These are phyloP conservation scores for Leccinum angustisporum DNA, from an alignment of 1,284 basidiomycete genomes.

Conservation along the genomic window DNA sequence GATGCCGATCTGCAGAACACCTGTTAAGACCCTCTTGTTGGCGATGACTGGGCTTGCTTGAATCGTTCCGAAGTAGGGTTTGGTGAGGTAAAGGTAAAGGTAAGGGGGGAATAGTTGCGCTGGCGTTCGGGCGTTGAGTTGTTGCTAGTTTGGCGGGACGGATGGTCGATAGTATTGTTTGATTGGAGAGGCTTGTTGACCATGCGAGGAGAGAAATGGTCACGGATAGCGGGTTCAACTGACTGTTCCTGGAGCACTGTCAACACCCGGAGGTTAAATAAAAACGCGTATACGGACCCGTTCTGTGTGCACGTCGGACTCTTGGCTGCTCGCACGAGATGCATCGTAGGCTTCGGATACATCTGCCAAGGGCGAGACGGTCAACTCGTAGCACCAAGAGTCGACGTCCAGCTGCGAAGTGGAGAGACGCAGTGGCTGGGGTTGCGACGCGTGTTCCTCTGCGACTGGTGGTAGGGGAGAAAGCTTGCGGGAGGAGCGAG, in stretches of 20 bases:
- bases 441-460: constrained; percentile 42
- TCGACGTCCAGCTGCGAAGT: constrained; percentile 42
- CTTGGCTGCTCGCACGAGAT: constrained; percentile 38
- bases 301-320: constrained; percentile 24
- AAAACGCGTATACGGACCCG: constrained; percentile 23
- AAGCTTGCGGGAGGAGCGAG: constrained; percentile 39
- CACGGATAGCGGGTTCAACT: constrained; percentile 51
- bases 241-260: constrained; percentile 44
- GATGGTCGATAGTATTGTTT: constrained; percentile 24
- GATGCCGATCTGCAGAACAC: no score
- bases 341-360: constrained; percentile 54
- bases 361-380: constrained; percentile 62
- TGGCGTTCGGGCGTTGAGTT: constrained; percentile 73
- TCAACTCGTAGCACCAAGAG: constrained; percentile 61
- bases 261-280: constrained; percentile 13
- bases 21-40: neutral
- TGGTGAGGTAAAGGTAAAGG: constrained; percentile 72
- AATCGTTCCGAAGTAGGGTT: constrained; percentile 57
- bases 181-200: constrained; percentile 19
- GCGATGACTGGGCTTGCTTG: constrained; percentile 34
- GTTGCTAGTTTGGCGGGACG: constrained; percentile 29
- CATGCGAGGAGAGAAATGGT: constrained; percentile 46
- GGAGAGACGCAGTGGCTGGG: constrained; percentile 26
- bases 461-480: constrained; percentile 46
- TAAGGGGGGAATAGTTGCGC: constrained; percentile 69